Percentiles rank a stretch among this genome's conserved stretches.
phyloP scores from a whole-genome alignment of 768 basidiomycete species.

The Pleurotus salmoneostramineus region DNA sequence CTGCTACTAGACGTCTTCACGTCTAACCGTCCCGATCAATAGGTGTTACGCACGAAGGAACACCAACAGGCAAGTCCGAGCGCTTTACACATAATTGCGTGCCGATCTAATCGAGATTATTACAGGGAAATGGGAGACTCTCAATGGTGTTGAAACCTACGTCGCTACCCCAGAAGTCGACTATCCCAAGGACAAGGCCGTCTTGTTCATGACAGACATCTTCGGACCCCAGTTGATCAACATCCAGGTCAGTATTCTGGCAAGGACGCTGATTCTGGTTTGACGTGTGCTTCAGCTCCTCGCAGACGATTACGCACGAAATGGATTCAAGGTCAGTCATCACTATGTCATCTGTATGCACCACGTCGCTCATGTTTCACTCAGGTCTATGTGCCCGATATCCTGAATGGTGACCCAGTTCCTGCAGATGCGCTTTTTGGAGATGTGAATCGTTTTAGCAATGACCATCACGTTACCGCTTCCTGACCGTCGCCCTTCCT shows the following conservation, averaged over 20 bases:
- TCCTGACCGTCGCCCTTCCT: background rate
- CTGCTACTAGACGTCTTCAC: no score
- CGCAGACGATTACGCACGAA: slow-evolving; percentile 38
- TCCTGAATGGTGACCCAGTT: slow-evolving; percentile 36
- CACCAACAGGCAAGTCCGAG: slow-evolving; percentile 22
- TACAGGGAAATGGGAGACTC: slow-evolving; percentile 31
- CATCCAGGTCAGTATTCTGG: slow-evolving; percentile 10
- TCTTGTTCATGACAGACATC: slow-evolving; percentile 40
- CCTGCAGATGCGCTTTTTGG: slow-evolving; percentile 30
- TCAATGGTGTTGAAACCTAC: slow-evolving; percentile 36
- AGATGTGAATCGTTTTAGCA: slow-evolving; percentile 18
- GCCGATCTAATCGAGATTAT: background rate
- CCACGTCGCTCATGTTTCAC: background rate
- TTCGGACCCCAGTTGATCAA: slow-evolving; percentile 36
- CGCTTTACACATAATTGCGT: background rate
- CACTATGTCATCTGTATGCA: background rate
- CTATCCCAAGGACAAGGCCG: slow-evolving; percentile 39
- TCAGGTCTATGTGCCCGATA: slow-evolving; percentile 37
- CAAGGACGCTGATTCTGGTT: no score
- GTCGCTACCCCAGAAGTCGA: slow-evolving; percentile 35
- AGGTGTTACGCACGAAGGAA: slow-evolving; percentile 37
- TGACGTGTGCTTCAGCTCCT: slow-evolving; percentile 24
- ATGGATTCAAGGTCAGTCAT: slow-evolving; percentile 36
- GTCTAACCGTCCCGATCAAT: background rate
- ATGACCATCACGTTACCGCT: background rate